Conservation (phyloP, 164 flowering plant genomes). For the Aristolochia californica region DNA sequence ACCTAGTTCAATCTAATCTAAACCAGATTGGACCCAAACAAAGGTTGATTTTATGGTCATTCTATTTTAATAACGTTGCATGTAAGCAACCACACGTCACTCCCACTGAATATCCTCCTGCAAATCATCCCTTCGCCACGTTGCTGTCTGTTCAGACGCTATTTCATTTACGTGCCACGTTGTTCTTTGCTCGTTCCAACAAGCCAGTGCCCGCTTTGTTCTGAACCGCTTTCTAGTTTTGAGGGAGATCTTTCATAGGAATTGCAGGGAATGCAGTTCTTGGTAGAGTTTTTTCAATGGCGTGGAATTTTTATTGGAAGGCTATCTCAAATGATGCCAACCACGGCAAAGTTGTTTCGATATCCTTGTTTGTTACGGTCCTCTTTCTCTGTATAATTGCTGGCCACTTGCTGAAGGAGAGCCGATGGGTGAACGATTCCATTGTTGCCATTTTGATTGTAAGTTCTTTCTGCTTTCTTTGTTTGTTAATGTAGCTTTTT, state of each 20-base stretch:
- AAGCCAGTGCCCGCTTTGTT: background rate
- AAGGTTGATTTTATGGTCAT: no score
- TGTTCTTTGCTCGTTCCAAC: background rate
- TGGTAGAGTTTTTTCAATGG: background rate
- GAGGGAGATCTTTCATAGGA: background rate
- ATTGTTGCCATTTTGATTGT: constrained; percentile 52
- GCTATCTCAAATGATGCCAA: constrained; percentile 3
- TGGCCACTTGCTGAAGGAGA: constrained; percentile 61
- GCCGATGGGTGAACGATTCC: constrained; percentile 71
- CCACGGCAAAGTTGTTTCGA: constrained; percentile 37
- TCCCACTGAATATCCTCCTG: no score
- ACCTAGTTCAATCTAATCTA: no score
- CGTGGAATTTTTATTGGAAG: background rate
- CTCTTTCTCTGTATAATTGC: constrained; percentile 48
- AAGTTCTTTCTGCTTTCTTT: background rate
- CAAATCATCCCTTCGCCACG: no score
- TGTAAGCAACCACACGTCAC: no score
- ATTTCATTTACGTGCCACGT: background rate
- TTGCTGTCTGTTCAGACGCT: no score
- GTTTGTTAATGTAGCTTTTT: background rate
- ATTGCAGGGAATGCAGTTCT: background rate
- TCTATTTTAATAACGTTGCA: no score
- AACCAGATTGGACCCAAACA: no score
- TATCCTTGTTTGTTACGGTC: constrained; percentile 47
- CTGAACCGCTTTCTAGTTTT: background rate